These are phyloP conservation scores for Phytophthora agathidicida DNA, from an alignment of 352 stramenopile genomes.

Conservation along the genomic window DNA sequence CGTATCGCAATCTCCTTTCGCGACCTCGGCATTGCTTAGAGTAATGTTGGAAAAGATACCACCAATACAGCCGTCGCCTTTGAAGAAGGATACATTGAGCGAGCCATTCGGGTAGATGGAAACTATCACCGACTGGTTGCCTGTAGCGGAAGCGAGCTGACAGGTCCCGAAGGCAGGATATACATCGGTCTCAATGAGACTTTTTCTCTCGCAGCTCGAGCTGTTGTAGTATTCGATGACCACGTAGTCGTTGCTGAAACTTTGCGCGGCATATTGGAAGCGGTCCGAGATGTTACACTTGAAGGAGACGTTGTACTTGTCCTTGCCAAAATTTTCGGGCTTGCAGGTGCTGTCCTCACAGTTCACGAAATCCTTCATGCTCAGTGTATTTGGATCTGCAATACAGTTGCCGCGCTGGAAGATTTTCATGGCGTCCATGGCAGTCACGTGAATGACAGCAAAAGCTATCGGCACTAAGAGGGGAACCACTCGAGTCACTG, in stretches of 20 bases:
- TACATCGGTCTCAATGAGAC: not conserved
- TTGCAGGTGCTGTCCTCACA: not conserved
- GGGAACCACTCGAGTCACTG: too few species aligned
- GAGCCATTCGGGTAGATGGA: not conserved
- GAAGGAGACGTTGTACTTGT: not conserved
- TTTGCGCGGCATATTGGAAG: conserved; percentile 2
- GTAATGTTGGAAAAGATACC: too few species aligned
- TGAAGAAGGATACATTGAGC: too few species aligned
- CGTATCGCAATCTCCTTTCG: too few species aligned
- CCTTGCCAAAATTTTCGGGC: not conserved
- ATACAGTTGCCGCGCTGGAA: not conserved
- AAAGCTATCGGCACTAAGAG: not conserved
- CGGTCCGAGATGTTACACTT: not conserved
- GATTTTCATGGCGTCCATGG: not conserved
- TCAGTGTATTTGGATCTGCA: not conserved
- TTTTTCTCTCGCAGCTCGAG: not conserved
- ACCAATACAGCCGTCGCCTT: too few species aligned
- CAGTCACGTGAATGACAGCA: not conserved
- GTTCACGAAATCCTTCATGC: not conserved
- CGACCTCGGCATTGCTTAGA: too few species aligned
- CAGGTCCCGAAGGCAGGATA: not conserved
- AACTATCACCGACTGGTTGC: not conserved
- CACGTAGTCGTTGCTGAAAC: not conserved
- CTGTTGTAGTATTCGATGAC: not conserved
- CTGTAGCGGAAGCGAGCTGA: not conserved